Percentiles rank a stretch among this genome's conserved stretches.
These are phyloP conservation scores for Periglandula ipomoeae DNA, from an alignment of 2,329 filamentous ascomycete species.

Conservation along the genomic window DNA sequence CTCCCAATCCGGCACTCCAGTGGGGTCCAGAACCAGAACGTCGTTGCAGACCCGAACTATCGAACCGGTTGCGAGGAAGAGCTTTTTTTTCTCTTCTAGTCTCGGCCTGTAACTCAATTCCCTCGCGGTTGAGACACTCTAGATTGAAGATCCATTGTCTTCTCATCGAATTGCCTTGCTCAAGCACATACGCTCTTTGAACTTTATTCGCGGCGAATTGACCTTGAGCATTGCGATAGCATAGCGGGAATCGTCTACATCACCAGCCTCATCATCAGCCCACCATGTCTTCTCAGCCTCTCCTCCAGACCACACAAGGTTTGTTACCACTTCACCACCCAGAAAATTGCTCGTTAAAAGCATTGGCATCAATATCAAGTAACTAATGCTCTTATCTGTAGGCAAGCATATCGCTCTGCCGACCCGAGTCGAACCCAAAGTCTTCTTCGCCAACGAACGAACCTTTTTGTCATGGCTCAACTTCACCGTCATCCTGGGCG, in stretches of 20 bases:
- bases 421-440: conserved; percentile 96
- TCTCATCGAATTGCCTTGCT: not conserved
- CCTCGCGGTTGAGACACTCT: not conserved
- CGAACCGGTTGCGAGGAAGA: not conserved
- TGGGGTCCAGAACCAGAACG: conserved; percentile 4
- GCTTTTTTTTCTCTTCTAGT: not conserved
- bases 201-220: not conserved
- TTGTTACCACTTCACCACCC: conserved; percentile 12
- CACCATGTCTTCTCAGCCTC: conserved; percentile 89
- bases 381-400: conserved; percentile 27
- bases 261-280: not conserved
- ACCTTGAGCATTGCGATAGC: not conserved
- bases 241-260: not conserved
- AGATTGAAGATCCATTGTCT: not conserved
- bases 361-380: not conserved
- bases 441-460: conserved; percentile 99
- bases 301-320: conserved; percentile 91
- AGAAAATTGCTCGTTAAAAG: not conserved
- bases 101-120: too few relatives aligned
- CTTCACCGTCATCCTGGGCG: conserved; percentile 97
- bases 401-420: conserved; percentile 98
- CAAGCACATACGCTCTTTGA: not conserved
- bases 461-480: conserved; percentile 99
- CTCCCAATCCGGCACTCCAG: conserved; percentile 3
- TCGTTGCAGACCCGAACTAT: not conserved